These are phyloP conservation scores for Juncus inflexus DNA, from an alignment of 176 grass and related monocot genomes.

Conservation along the genomic window DNA sequence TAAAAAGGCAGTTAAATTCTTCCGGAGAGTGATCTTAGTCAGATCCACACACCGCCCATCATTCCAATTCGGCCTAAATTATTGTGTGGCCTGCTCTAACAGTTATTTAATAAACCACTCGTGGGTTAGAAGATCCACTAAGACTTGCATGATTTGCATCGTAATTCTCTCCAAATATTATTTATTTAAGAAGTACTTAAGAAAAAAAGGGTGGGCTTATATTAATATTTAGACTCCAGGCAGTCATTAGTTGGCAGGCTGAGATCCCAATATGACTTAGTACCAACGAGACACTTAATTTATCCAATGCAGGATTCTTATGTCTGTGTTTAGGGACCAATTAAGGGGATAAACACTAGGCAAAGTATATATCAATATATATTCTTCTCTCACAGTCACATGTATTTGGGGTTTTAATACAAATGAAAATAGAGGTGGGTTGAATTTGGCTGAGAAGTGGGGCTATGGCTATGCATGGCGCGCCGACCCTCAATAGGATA, in stretches of 20 bases:
- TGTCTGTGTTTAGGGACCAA: background rate
- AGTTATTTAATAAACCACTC: background rate
- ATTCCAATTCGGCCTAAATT: slow-evolving; percentile 22
- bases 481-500: background rate
- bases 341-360: background rate
- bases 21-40: slow-evolving; percentile 6
- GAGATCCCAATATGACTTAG: background rate
- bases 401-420: background rate
- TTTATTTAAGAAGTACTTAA: background rate
- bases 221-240: slow-evolving; percentile 4
- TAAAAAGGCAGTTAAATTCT: slow-evolving; percentile 1
- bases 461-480: background rate
- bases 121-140: too few relatives aligned
- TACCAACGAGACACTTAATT: slow-evolving; percentile 7
- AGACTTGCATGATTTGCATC: background rate
- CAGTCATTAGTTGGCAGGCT: slow-evolving; percentile 28
- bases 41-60: slow-evolving; percentile 4
- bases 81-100: background rate
- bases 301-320: background rate
- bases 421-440: background rate
- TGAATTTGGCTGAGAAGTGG: background rate
- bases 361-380: background rate
- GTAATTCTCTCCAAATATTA: background rate
- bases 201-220: slow-evolving; percentile 13
- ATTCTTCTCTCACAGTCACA: background rate